Base-by-base conservation (phyloP, 306 rosid species). In the Corylus heterophylla region DNA sequence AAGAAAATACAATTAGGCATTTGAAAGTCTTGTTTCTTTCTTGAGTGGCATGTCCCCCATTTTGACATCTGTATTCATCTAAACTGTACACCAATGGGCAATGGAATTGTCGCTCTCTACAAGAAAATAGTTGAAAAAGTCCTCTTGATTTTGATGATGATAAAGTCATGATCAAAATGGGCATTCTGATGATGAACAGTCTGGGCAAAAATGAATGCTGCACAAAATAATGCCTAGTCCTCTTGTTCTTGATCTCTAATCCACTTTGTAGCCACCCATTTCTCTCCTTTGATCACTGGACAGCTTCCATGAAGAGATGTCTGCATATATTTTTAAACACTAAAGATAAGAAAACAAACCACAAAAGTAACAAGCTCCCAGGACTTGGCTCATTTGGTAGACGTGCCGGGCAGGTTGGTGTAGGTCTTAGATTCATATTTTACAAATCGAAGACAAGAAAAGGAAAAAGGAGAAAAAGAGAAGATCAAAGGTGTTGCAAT, bases 181-280 rank as follows among this genome's bases (percentile, higher is more conserved):
- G 2, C 70, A 18, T 35, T 39, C 6, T 35, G 47, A 17, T 64
- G 70, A 64, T 64, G 5, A 35, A 31, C 45, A 64, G 20, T 58
- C 20, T 35, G 56, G 66, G 14, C 37, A 45, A 45, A 66, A 12
- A 52, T 39, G 52, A 44, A 45, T 3, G 18, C 25, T 45, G 25
- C 29, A 51, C 16, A 61, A 49, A 35, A 72, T 76, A 73, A 66
- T 56, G 22, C 52, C 39, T 71, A 81, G 18, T 77, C 86, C 67
- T 50, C 20, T 66, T 52, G 86, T 77, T 59, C 82, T 80, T 35
- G 62, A 79, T 89, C 86, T 79, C 88, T 81, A 56, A 89, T 85
- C 93, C 92, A 91, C 76, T 89, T 91, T 52, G 92, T 89, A 52
- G 91, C 92, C 2, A 91, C 91, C 95, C 96, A 89, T 84, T 89